Evolutionary conservation across 164 flowering plant species (phyloP).

Genomic region (Kingdonia uniflora): DNA sequence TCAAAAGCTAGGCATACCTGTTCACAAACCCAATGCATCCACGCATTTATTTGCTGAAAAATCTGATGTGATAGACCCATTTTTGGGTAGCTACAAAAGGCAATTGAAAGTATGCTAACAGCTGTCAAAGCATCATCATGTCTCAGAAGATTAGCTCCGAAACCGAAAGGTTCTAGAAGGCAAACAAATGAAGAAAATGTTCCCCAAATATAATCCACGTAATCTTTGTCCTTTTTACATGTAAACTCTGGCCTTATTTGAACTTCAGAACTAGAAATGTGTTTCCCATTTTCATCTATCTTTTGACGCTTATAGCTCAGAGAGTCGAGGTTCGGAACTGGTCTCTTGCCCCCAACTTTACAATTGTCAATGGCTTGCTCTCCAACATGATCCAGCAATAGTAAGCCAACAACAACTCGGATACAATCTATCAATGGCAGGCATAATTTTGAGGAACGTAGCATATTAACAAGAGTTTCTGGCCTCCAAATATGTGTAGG

Average conservation of each 20-base stretch:
- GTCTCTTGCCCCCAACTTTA: slow-evolving; percentile 56
- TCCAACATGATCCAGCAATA: slow-evolving; percentile 49
- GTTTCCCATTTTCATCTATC: slow-evolving; percentile 18
- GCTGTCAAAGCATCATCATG: slow-evolving; percentile 53
- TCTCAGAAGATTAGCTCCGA: slow-evolving; percentile 17
- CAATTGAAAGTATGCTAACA: slow-evolving; percentile 74
- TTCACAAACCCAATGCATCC: slow-evolving; percentile 77
- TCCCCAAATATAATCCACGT: slow-evolving; percentile 34
- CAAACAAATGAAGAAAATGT: slow-evolving; percentile 42
- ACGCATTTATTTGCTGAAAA: slow-evolving; percentile 41
- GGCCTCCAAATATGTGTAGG: slow-evolving; percentile 81
- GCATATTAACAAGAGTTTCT: slow-evolving; percentile 42
- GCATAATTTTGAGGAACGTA: slow-evolving; percentile 47
- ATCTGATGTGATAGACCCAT: slow-evolving; percentile 27
- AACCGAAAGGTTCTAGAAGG: slow-evolving; percentile 34
- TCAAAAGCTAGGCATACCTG: slow-evolving; percentile 37
- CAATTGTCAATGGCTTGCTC: slow-evolving; percentile 13
- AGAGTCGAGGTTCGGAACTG: slow-evolving; percentile 21
- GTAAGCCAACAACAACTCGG: slow-evolving; percentile 39
- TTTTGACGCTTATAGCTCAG: slow-evolving; percentile 54
- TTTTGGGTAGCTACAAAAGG: slow-evolving; percentile 44
- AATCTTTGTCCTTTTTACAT: slow-evolving; percentile 24
- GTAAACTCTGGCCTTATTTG: slow-evolving; percentile 12
- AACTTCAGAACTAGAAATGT: slow-evolving; percentile 16
- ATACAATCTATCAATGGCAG: slow-evolving; percentile 54